These are phyloP conservation scores for Arabidopsis arenosa DNA, from an alignment of 345 rosid species.

Conservation along the genomic window DNA sequence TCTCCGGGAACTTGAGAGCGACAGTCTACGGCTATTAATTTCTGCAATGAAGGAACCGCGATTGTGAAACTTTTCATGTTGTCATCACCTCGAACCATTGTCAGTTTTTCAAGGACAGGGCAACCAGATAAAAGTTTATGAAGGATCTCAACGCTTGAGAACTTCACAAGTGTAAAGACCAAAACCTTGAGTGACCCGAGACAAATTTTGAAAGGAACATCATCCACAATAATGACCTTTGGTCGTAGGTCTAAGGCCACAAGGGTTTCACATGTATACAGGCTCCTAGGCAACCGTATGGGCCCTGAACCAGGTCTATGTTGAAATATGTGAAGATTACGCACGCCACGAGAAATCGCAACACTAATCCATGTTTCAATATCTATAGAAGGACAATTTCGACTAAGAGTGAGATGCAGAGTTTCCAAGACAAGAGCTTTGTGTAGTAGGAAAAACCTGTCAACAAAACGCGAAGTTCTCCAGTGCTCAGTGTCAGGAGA, in stretches of 20 bases:
- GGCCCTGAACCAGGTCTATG: background rate
- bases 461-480: background rate
- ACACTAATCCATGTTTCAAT: background rate
- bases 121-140: background rate
- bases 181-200: slow-evolving; percentile 26
- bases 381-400: background rate
- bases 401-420: background rate
- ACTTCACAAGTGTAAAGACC: background rate
- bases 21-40: background rate
- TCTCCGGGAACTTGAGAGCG: background rate
- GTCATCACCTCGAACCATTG: background rate
- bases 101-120: slow-evolving; percentile 1
- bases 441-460: background rate
- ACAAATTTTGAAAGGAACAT: slow-evolving; percentile 12
- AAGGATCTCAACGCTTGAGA: background rate
- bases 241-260: background rate
- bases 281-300: slow-evolving; percentile 10
- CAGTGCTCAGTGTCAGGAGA: background rate
- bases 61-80: slow-evolving; percentile 4
- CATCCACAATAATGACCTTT: background rate
- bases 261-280: slow-evolving; percentile 24
- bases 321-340: background rate
- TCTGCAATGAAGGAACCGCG: slow-evolving; percentile 16
- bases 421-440: background rate
- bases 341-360: background rate